phyloP scores from a whole-genome alignment of 208 protist genomes.

The Polymyxa betae region DNA sequence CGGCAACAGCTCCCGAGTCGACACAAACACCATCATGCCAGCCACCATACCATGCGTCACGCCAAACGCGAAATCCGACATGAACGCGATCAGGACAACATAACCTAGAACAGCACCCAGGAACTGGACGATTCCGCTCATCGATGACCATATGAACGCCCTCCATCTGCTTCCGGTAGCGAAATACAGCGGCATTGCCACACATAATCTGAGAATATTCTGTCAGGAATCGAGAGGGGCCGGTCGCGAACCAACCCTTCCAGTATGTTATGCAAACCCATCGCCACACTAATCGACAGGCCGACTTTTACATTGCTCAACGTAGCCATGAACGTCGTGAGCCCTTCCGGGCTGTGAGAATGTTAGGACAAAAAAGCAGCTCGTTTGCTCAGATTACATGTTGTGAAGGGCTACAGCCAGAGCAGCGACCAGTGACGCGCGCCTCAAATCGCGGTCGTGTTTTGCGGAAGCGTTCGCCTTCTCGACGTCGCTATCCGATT shows the following conservation, averaged over 20 bases:
- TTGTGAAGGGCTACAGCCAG: slow-evolving; percentile 14
- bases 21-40: slow-evolving; percentile 63
- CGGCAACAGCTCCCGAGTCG: slow-evolving; percentile 54
- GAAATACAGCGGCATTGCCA: slow-evolving; percentile 59
- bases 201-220: slow-evolving; percentile 22
- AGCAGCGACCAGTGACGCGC: slow-evolving; percentile 20
- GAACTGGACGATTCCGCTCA: slow-evolving; percentile 51
- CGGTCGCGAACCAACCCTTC: slow-evolving; percentile 14
- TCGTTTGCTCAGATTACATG: neutral
- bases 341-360: neutral
- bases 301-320: slow-evolving; percentile 13
- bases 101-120: slow-evolving; percentile 58
- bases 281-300: slow-evolving; percentile 52
- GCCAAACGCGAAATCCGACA: slow-evolving; percentile 47
- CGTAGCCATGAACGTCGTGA: slow-evolving; percentile 34
- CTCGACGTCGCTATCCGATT: neutral
- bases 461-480: neutral
- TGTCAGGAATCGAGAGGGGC: neutral
- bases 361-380: neutral
- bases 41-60: slow-evolving; percentile 57
- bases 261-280: slow-evolving; percentile 61
- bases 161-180: slow-evolving; percentile 55
- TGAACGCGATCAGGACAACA: neutral
- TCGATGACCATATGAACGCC: slow-evolving; percentile 54
- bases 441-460: neutral